Percentiles rank a stretch among this genome's conserved stretches.
Conservation (phyloP, 495 filamentous ascomycete genomes). For the Xylaria nigripes region DNA sequence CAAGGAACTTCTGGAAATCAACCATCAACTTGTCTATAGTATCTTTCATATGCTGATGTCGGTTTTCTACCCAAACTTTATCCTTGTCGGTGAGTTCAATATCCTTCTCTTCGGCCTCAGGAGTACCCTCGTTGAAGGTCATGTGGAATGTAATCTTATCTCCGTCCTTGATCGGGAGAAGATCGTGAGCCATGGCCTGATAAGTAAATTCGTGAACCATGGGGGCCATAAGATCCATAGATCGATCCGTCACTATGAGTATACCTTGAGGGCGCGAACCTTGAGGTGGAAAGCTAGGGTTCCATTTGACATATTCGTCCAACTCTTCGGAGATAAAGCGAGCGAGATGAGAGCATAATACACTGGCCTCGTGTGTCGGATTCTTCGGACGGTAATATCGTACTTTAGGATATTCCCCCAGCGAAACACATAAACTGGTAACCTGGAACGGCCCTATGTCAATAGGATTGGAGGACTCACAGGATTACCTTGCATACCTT, state of each 20-base stretch:
- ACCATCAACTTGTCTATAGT: slow-evolving; percentile 86
- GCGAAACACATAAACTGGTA: slow-evolving; percentile 68
- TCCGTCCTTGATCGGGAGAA: slow-evolving; percentile 76
- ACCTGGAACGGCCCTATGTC: slow-evolving; percentile 45
- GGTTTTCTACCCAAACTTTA: slow-evolving; percentile 84
- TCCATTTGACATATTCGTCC: slow-evolving; percentile 72
- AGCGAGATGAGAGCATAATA: slow-evolving; percentile 79
- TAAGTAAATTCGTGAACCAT: slow-evolving; percentile 95
- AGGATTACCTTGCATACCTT: slow-evolving; percentile 51
- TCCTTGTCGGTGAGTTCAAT: slow-evolving; percentile 86
- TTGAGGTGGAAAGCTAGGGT: slow-evolving; percentile 74
- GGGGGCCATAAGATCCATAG: slow-evolving; percentile 83
- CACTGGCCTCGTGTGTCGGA: slow-evolving; percentile 73
- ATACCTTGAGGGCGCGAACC: slow-evolving; percentile 74
- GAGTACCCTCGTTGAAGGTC: slow-evolving; percentile 58
- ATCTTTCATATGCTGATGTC: slow-evolving; percentile 96
- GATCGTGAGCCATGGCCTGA: slow-evolving; percentile 93
- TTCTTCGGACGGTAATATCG: slow-evolving; percentile 76
- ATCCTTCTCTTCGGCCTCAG: slow-evolving; percentile 69
- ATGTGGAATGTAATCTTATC: slow-evolving; percentile 84
- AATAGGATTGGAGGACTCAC: neutral
- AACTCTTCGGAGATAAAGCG: slow-evolving; percentile 87
- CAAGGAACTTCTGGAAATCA: slow-evolving; percentile 86
- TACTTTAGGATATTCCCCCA: slow-evolving; percentile 85
- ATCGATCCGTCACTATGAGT: slow-evolving; percentile 79